A percentile compares a stretch with the other conserved stretches of the same genome.
Evolutionary conservation across 179 eudicot species (phyloP).

Genomic region (Gypsophila paniculata): DNA sequence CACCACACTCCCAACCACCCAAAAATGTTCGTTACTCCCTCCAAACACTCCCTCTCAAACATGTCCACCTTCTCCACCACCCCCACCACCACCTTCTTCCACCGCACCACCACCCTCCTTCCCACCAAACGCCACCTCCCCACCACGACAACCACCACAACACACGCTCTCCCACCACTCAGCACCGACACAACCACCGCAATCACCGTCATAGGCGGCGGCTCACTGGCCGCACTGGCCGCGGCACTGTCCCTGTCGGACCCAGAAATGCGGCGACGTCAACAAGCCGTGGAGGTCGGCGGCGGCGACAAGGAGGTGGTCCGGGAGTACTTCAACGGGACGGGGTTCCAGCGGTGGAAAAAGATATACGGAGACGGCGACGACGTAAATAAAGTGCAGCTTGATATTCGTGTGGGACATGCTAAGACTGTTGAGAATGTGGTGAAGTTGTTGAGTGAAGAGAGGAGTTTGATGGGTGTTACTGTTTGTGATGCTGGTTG

Average conservation of each 20-base stretch:
- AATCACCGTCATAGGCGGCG: conserved; percentile 60
- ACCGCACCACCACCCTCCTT: not conserved
- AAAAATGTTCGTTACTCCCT: no score
- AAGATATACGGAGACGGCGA: conserved; percentile 87
- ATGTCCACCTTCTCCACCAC: conserved; percentile 29
- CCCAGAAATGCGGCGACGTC: conserved; percentile 77
- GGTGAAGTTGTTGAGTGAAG: conserved; percentile 66
- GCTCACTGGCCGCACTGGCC: conserved; percentile 67
- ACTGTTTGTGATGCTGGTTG: conserved; percentile 94
- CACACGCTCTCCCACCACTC: conserved; percentile 51
- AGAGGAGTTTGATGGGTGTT: conserved; percentile 56
- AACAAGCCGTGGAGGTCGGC: conserved; percentile 87
- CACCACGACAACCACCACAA: conserved; percentile 3
- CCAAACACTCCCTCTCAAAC: not conserved
- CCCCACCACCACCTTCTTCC: conserved; percentile 17
- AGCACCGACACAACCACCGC: conserved; percentile 41
- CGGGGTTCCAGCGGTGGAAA: conserved; percentile 89
- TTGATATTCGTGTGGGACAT: conserved; percentile 80
- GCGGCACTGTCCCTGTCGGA: conserved; percentile 64
- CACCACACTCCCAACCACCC: not conserved
- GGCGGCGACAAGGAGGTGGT: conserved; percentile 98
- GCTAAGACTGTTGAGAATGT: conserved; percentile 83
- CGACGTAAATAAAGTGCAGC: conserved; percentile 79
- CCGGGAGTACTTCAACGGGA: conserved; percentile 71
- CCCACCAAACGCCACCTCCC: conserved; percentile 7